A percentile compares a stretch with the other conserved stretches of the same genome.
These are phyloP conservation scores for Solanum lignicaule DNA, from an alignment of 257 asterid species.

Conservation along the genomic window DNA sequence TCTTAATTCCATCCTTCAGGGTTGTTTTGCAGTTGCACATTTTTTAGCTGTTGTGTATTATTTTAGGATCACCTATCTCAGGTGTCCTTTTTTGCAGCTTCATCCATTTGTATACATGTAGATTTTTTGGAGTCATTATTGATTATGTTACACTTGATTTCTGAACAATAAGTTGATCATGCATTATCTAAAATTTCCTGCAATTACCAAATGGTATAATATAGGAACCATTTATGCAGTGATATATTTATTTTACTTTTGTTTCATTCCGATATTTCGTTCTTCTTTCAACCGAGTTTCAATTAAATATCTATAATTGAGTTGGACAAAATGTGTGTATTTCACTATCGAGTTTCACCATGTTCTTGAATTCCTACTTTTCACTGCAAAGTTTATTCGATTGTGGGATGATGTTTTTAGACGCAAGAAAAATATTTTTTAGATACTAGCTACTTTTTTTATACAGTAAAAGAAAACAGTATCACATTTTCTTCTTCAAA, in stretches of 20 bases:
- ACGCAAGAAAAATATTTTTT: neutral
- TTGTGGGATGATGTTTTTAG: neutral
- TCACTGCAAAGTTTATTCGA: neutral
- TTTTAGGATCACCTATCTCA: slow-evolving; percentile 27
- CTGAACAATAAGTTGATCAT: neutral
- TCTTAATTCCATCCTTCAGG: slow-evolving; percentile 25
- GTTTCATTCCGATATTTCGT: neutral
- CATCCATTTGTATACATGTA: neutral
- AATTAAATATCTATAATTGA: neutral
- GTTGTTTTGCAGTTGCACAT: neutral
- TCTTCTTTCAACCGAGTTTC: neutral
- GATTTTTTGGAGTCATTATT: neutral
- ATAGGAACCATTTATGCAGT: neutral
- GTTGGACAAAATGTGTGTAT: neutral
- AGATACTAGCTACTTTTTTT: neutral
- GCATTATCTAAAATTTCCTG: neutral
- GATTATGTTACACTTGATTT: neutral
- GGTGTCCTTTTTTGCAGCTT: slow-evolving; percentile 18
- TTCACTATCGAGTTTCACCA: neutral
- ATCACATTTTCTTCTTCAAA: neutral
- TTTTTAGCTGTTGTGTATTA: slow-evolving; percentile 20
- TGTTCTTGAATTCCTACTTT: neutral
- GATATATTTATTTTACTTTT: neutral
- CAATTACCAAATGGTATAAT: neutral
- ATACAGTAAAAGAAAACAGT: neutral